Evolutionary conservation across 257 asterid genomes (phyloP).

Genomic region (Rauvolfia tetraphylla): DNA sequence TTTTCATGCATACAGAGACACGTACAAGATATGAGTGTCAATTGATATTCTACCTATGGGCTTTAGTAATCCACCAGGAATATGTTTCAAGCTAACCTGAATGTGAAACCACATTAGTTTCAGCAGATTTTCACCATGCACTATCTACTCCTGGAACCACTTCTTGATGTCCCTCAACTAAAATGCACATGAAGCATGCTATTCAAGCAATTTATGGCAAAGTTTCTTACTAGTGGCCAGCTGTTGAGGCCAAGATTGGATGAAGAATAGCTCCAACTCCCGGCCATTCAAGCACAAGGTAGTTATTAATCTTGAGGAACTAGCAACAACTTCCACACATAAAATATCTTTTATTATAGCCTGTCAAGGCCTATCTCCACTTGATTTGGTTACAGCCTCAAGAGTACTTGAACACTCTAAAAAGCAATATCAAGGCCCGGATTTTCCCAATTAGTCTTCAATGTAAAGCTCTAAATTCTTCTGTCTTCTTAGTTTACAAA

Average conservation of each 20-base stretch:
- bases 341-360: not conserved
- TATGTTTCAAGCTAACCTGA: not conserved
- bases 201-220: not conserved
- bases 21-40: too few relatives aligned
- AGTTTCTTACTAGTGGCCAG: not conserved
- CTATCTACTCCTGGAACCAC: not conserved
- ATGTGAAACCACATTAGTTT: not conserved
- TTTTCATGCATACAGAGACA: too few relatives aligned
- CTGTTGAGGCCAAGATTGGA: not conserved
- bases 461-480: not conserved
- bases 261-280: not conserved
- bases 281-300: not conserved
- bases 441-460: not conserved
- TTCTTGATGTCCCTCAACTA: not conserved
- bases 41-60: too few relatives aligned
- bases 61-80: not conserved
- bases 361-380: not conserved
- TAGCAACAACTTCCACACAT: not conserved
- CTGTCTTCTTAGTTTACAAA: not conserved
- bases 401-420: not conserved
- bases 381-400: not conserved
- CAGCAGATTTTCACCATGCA: too few relatives aligned
- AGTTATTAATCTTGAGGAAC: not conserved
- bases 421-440: not conserved
- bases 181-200: not conserved